Evolutionary conservation across 1,139 yeast species (phyloP), one percentile per base, ranked within the genome.

Genomic region (Yamadazyma membranifaciens): DNA sequence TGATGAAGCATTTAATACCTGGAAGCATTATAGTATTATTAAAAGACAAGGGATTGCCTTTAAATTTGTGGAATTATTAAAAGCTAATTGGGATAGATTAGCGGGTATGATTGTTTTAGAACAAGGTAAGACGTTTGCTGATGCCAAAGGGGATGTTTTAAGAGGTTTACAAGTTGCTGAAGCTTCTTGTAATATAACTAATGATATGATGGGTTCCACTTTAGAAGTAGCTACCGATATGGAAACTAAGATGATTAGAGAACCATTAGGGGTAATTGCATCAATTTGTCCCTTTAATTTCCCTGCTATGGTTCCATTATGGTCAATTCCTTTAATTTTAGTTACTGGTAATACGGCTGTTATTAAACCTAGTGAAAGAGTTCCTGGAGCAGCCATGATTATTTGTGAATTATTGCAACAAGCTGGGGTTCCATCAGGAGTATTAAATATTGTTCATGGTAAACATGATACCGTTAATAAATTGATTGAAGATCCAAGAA

Each of bases 241-340:
- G 91, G 91, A 83, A 63, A 83, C 94, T 36, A 80, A 82, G 53
- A 83, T 84, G 80, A 72, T 81, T 52, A 76, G 92, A 52, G 79
- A 74, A 54, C 79, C 79, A 25, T 61, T 73, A 45, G 87, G 87
- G 14, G 85, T 82, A 15, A 75, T 81, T 45, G 87, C 83, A 6
- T 82, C 87, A 17, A 82, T 82, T 50, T 78, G 83, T 53, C 88
- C 88, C n/a, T 80, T 80, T 64, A 83, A 83, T 65, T 83, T 84
- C 75, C 92, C 92, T 24, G 92, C 89, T 34, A 84, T 85, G 92
- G 87, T 85, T 45, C 94, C 94, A 29, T 69, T 85, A 52, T 85
- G 94, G 94, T 80, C 89, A 26, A 73, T 85, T 45, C 94, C 94
- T 13, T 75, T 84, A 57, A 72, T 81, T 34, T 73, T 85, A 48